A percentile compares a stretch with the other conserved stretches of the same genome.
Conservation (phyloP, 2,329 filamentous ascomycete genomes). For the Sporothrix globosa region DNA sequence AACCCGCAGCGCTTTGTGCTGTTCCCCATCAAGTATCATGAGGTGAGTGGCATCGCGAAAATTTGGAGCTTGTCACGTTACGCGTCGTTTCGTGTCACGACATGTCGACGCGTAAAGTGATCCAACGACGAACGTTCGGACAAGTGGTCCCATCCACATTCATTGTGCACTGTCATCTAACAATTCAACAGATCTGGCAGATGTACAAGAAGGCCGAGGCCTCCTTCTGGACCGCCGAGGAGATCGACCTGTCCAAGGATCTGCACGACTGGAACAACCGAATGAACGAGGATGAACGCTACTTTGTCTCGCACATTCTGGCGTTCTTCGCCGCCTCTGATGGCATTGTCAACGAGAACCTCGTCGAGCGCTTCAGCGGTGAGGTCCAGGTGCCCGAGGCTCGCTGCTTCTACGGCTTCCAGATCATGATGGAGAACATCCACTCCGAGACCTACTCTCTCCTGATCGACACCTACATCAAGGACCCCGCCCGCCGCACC, state of each 20-base stretch:
- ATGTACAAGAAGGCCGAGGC: slow-evolving; percentile 99
- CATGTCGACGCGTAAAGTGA: slow-evolving; percentile 69
- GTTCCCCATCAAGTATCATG: slow-evolving; percentile 99
- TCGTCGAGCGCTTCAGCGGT: slow-evolving; percentile 94
- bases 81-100: slow-evolving; percentile 50
- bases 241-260: slow-evolving; percentile 99
- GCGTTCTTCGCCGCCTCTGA: slow-evolving; percentile 99
- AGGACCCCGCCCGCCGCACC: slow-evolving; percentile 89
- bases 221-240: slow-evolving; percentile 99
- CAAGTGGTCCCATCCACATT: neutral
- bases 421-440: slow-evolving; percentile 99
- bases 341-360: slow-evolving; percentile 99
- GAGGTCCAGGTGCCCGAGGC: slow-evolving; percentile 98
- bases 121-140: slow-evolving; percentile 32
- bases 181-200: slow-evolving; percentile 81
- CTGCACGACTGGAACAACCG: slow-evolving; percentile 99
- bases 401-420: slow-evolving; percentile 99
- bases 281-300: slow-evolving; percentile 94
- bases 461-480: slow-evolving; percentile 98
- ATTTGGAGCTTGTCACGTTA: slow-evolving; percentile 34
- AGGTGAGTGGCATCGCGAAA: slow-evolving; percentile 67
- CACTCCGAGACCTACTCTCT: slow-evolving; percentile 99
- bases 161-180: slow-evolving; percentile 46
- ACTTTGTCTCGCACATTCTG: slow-evolving; percentile 97
- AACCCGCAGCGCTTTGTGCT: slow-evolving; percentile 96